A percentile compares a stretch with the other conserved stretches of the same genome.
phyloP scores from a whole-genome alignment of 805 yeast genomes.

The Metschnikowia chrysomelidarum region DNA sequence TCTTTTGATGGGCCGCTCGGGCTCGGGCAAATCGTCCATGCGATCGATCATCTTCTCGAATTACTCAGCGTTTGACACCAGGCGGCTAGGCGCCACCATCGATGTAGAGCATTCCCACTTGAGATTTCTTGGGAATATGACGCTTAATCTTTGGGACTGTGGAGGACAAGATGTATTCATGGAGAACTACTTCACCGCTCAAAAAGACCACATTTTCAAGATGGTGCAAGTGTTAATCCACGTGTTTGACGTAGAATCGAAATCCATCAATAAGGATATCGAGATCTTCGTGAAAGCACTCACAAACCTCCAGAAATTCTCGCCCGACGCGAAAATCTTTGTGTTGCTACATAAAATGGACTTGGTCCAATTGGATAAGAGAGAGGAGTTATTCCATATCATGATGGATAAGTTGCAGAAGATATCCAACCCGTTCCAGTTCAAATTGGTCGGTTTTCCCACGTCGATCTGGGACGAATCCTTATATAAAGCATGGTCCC shows the following conservation, averaged over 20 bases:
- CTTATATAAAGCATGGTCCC: constrained; percentile 95
- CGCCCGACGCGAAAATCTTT: constrained; percentile 90
- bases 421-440: constrained; percentile 63
- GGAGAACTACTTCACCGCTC: constrained; percentile 88
- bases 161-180: constrained; percentile 97
- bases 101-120: constrained; percentile 98
- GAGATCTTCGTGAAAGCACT: constrained; percentile 86
- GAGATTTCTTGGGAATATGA: constrained; percentile 91
- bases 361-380: constrained; percentile 79
- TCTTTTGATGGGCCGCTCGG: constrained; percentile 78
- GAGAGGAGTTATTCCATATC: constrained; percentile 77
- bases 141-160: constrained; percentile 95
- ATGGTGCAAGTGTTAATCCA: constrained; percentile 95
- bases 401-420: constrained; percentile 81
- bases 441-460: constrained; percentile 79
- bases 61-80: constrained; percentile 94
- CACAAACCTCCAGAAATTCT: constrained; percentile 73
- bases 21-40: constrained; percentile 98
- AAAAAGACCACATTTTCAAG: constrained; percentile 87
- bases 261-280: constrained; percentile 87
- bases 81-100: constrained; percentile 93
- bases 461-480: constrained; percentile 98
- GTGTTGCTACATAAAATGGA: constrained; percentile 96
- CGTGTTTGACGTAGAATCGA: constrained; percentile 94
- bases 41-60: constrained; percentile 92